These are phyloP conservation scores for Gardenia jasminoides DNA, from an alignment of 257 asterid species.

Conservation along the genomic window DNA sequence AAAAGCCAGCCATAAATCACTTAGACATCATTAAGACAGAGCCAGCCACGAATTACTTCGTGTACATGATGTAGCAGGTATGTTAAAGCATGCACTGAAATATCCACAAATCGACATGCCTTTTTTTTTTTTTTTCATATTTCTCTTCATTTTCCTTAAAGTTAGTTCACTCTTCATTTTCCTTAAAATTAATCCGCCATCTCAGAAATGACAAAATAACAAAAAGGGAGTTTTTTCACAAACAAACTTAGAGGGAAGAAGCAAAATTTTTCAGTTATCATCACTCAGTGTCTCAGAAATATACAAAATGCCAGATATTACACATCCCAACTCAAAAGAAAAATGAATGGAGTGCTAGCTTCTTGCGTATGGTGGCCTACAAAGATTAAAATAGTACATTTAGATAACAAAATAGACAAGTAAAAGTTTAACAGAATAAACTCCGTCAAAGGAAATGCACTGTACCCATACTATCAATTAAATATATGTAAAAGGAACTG, in stretches of 20 bases:
- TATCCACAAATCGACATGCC: background rate
- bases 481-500: background rate
- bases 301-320: background rate
- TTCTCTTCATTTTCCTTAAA: background rate
- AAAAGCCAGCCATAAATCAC: background rate
- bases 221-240: background rate
- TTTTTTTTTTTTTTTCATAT: background rate
- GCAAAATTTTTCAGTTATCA: background rate
- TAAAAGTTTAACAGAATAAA: background rate
- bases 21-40: background rate
- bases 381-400: background rate
- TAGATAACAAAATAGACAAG: background rate
- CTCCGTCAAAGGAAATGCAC: background rate
- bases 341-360: background rate
- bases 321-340: background rate
- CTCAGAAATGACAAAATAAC: background rate
- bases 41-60: background rate
- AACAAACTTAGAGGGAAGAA: background rate
- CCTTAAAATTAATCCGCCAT: background rate
- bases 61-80: background rate
- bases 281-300: background rate
- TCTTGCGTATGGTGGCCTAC: background rate
- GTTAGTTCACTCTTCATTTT: background rate
- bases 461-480: background rate
- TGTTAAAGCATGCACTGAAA: background rate